Base-by-base conservation (phyloP, 192 early-diverging fungal genomes). In the Dissophora globulifera region DNA sequence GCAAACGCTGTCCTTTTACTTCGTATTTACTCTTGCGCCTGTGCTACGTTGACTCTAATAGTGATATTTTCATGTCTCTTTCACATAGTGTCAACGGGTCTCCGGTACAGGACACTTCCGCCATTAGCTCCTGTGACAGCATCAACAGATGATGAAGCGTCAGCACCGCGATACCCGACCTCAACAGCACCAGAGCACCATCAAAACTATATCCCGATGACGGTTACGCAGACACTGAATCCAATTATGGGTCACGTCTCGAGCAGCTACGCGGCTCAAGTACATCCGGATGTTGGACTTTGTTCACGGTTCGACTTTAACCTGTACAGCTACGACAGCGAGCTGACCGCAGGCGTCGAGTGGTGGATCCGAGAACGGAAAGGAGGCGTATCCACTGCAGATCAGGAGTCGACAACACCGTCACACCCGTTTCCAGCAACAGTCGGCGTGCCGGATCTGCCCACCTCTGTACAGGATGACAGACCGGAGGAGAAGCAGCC, bases 201-300 rank as follows among this genome's bases (percentile, higher is more conserved):
- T 40, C 62, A 81, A 40, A 64, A 57, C 30, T 70, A 81, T 19
- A 71, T 72, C n/a, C 79, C 81, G 4, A 67, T 88, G 27, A 89
- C 80, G 23, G 62, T 92, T 19, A 94, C 94, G 3, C 89, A 94
- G 54, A 85, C 92, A 11, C 62, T 91, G 32, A 98, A 95, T 57
- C 96, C 95, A 15, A 91, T 96, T 68, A 95, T 98, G 90, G 97
- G 97, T 31, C 94, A 97, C 65, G 74, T 95, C 67, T 89, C 92
- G 38, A 80, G 91, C 26, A 87, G 92, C 6, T 97, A 95, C 86
- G 90, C 91, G 0, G 88, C 93, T 19, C 89, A 92, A 58, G 84
- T 97, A 22, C 84, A 86, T 27, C 83, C 84, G 3, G 83, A 87
- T 27, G 61, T 93, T 33, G 87, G 85, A 13, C 82, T 95, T 50